Conservation (phyloP, 75 land plant species). For the Pinus tabuliformis region DNA sequence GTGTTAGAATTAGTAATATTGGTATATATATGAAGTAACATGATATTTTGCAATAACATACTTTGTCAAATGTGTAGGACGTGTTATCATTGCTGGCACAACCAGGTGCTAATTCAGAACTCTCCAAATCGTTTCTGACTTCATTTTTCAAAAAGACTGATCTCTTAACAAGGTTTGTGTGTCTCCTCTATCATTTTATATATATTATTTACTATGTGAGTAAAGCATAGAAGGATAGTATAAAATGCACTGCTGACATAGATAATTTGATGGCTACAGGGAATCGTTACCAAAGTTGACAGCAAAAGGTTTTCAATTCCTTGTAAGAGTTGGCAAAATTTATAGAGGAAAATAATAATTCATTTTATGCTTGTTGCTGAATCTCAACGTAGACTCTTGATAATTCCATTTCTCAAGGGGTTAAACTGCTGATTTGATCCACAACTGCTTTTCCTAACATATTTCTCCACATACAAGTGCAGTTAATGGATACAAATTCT, state of each 20-base stretch:
- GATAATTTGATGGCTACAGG: not conserved
- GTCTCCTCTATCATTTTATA: not conserved
- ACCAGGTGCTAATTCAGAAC: not conserved
- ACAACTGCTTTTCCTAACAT: not conserved
- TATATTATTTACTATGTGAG: not conserved
- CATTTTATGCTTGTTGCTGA: not conserved
- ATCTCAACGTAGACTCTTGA: not conserved
- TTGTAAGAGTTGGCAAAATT: not conserved
- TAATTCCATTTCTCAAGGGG: not conserved
- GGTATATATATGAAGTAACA: not conserved
- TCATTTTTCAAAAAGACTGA: not conserved
- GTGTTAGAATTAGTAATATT: not conserved
- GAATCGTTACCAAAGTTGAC: not conserved
- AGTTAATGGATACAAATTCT: not conserved
- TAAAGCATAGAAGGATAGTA: not conserved
- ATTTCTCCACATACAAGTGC: not conserved
- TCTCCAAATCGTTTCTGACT: not conserved
- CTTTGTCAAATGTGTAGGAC: not conserved
- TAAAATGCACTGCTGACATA: not conserved
- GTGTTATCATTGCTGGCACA: not conserved
- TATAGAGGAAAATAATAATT: not conserved
- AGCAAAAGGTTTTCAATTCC: constrained; percentile 5
- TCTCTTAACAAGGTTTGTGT: not conserved
- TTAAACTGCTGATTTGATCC: not conserved
- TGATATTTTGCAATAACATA: not conserved